phyloP scores from a whole-genome alignment of 129 eudicot species.

The Centrapalus pauciflorus region DNA sequence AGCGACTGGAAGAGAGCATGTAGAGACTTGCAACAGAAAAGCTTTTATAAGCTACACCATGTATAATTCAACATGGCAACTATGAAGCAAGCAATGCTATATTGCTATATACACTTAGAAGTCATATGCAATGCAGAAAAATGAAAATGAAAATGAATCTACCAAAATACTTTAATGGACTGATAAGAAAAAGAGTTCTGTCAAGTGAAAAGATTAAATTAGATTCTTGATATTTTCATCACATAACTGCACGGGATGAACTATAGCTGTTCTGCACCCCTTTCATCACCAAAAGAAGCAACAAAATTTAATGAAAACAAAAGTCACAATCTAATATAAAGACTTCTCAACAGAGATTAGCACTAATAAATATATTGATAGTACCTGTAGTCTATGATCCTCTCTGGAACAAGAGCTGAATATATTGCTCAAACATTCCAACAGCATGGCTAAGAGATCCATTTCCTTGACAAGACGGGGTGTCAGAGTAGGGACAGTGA shows the following conservation, averaged over 20 bases:
- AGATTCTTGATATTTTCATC: not conserved
- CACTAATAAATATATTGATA: too few relatives aligned
- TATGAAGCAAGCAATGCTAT: not conserved
- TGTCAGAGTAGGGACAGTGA: conserved; percentile 91
- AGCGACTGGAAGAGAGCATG: not conserved
- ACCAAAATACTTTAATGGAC: not conserved
- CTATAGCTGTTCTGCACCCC: not conserved
- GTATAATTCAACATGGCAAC: not conserved
- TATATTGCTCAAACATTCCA: conserved; percentile 71
- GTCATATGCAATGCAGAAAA: not conserved
- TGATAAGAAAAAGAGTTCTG: not conserved
- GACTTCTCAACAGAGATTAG: not conserved
- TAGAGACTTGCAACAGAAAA: not conserved
- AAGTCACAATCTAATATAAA: not conserved
- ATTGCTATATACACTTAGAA: too few relatives aligned
- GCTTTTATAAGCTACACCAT: too few relatives aligned
- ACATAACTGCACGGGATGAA: not conserved
- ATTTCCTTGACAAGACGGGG: conserved; percentile 91
- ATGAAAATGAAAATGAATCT: not conserved
- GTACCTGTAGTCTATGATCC: conserved; percentile 82
- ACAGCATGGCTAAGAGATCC: conserved; percentile 65
- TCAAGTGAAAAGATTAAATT: not conserved
- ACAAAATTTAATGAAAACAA: not conserved
- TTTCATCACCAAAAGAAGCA: not conserved
- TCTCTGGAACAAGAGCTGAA: conserved; percentile 65